Evolutionary conservation across 2,329 filamentous ascomycete genomes (phyloP), one percentile per base, ranked within the genome.

Genomic region (Thielaviopsis ethacetica): DNA sequence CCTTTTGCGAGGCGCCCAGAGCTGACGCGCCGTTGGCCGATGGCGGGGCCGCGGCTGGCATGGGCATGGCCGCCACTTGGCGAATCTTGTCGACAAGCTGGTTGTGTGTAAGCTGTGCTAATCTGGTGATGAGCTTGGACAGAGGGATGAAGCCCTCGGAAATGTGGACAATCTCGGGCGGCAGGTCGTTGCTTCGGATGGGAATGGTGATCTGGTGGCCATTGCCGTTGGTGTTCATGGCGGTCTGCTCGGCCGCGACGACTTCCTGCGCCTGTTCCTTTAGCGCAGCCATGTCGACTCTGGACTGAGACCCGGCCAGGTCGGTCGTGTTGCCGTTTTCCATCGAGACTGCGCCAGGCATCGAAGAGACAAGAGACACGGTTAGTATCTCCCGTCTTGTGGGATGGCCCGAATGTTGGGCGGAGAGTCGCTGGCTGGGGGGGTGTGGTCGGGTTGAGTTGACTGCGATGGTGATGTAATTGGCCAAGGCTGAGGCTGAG

Each of bases 61-160:
- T 66, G 26, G 84, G 81, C 67, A 88, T 81, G 60, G 83, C 80
- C 30, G 85, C 82, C 70, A 96, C 73, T 61, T 84, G 80, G 44
- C 77, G 73, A 51, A 96, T 78, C 62, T 85, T 77, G 9, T 86
- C 83, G 54, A 81, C 77, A 34, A 97, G 75, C 58, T 85, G 81
- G 67, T 88, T 88, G 71, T 91, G 91, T 54, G 87, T 89, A 66
- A 85, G 82, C 70, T 96, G 90, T 38, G 88, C 85, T 44, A 93
- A 79, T 64, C 93, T 83, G 63, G 82, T 80, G 57, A 97, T 77
- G 53, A 98, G 73, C 15, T 79, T 79, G 4, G 84, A 83, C 21
- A 97, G 76, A 3, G 88, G 84, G 59, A 91, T 78, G 68, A 90
- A 94, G 38, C 82, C 84, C 60, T 84, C 75, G 0, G 84, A 84